Percentiles rank a stretch among this genome's conserved stretches.
Conservation (phyloP, 108 stramenopile genomes). For the Mayamaea pseudoterrestris region DNA sequence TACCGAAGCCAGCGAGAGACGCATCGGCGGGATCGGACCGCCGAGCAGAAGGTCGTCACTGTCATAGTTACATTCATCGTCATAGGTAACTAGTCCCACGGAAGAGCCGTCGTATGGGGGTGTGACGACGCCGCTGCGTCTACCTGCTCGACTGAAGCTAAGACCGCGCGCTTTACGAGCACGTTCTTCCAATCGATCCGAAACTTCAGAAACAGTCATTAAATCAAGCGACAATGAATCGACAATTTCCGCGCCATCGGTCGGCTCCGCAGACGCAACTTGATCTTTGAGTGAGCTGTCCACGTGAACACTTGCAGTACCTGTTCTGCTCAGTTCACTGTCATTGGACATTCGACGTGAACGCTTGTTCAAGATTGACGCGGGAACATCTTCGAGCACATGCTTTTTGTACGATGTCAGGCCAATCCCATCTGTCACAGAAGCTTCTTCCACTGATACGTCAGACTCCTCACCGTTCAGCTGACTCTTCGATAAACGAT, state of each 20-base stretch:
- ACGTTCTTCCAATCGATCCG: constrained; percentile 41
- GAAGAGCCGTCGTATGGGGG: constrained; percentile 30
- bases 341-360: constrained; percentile 9
- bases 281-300: too few species aligned
- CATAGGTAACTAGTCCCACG: constrained; percentile 39
- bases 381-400: not conserved
- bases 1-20: too few species aligned
- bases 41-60: constrained; percentile 1
- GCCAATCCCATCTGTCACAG: not conserved
- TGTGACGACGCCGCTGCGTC: constrained; percentile 29
- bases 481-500: constrained; percentile 20
- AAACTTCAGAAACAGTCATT: constrained; percentile 38
- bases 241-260: constrained; percentile 9
- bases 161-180: constrained; percentile 28
- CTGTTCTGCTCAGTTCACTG: not conserved
- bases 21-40: too few species aligned
- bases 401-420: constrained; percentile 5
- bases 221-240: constrained; percentile 26
- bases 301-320: not conserved
- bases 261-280: not conserved
- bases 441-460: constrained; percentile 9
- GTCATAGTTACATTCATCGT: constrained; percentile 34
- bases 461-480: constrained; percentile 11
- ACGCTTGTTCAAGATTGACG: constrained; percentile 4
- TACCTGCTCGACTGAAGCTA: constrained; percentile 11